phyloP scores from a whole-genome alignment of 192 early-diverging fungal genomes.

The Spizellomyces sp. region DNA sequence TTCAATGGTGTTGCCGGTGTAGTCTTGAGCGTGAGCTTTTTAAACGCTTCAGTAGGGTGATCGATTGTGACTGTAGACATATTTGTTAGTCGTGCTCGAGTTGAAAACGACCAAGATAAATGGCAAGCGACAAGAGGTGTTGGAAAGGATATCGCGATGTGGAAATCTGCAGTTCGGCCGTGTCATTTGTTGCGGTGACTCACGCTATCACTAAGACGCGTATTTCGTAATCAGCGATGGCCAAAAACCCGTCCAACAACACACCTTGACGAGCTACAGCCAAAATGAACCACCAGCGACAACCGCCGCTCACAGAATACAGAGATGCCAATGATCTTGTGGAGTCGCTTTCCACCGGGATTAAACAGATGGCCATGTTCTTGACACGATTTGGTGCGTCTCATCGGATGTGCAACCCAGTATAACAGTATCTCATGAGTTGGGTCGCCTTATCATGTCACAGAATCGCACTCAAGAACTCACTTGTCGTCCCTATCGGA shows the following conservation, averaged over 20 bases:
- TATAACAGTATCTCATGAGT: background rate
- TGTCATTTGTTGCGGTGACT: too few relatives aligned
- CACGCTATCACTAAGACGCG: too few relatives aligned
- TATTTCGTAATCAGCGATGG: background rate
- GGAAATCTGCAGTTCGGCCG: too few relatives aligned
- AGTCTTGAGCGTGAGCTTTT: constrained; percentile 63
- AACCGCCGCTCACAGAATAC: background rate
- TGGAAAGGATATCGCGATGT: too few relatives aligned
- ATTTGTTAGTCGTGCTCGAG: background rate
- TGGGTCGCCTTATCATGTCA: background rate
- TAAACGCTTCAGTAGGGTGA: constrained; percentile 27
- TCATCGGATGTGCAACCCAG: background rate
- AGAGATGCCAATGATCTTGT: constrained; percentile 4
- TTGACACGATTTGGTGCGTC: background rate
- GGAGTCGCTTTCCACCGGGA: background rate
- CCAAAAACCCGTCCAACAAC: background rate
- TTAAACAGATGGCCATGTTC: constrained; percentile 9
- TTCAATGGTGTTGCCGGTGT: constrained; percentile 76
- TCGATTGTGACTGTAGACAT: constrained; percentile 24
- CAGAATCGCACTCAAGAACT: background rate
- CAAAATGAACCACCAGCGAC: background rate
- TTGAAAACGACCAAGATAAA: too few relatives aligned
- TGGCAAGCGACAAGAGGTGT: too few relatives aligned
- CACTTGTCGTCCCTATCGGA: background rate
- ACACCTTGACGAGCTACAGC: background rate